Evolutionary conservation across 2,329 filamentous ascomycete genomes (phyloP).

Genomic region (Alternaria rosae): DNA sequence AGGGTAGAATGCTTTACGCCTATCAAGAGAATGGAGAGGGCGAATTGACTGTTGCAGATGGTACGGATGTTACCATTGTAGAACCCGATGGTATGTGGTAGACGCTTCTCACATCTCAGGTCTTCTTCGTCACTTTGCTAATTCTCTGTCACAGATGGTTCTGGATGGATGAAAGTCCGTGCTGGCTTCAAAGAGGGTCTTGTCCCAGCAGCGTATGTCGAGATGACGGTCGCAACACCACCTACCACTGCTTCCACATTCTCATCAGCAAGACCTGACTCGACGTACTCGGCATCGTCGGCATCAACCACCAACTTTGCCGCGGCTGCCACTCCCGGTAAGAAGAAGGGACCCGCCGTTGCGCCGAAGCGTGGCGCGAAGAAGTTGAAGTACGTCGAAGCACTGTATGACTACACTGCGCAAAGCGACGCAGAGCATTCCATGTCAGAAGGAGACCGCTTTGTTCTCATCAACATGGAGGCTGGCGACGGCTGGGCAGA

Average conservation of each 20-base stretch:
- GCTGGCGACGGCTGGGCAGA: slow-evolving; percentile 95
- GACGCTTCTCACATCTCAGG: slow-evolving; percentile 24
- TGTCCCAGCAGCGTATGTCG: slow-evolving; percentile 86
- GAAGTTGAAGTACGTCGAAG: slow-evolving; percentile 92
- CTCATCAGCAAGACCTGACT: slow-evolving; percentile 54
- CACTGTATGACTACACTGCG: slow-evolving; percentile 89
- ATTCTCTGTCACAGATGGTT: slow-evolving; percentile 70
- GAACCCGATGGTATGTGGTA: slow-evolving; percentile 82
- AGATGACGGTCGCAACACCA: slow-evolving; percentile 60
- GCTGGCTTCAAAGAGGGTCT: slow-evolving; percentile 79
- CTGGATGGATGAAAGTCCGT: slow-evolving; percentile 89
- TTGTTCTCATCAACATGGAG: slow-evolving; percentile 88
- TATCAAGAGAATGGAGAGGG: slow-evolving; percentile 84
- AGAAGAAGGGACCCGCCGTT: slow-evolving; percentile 91
- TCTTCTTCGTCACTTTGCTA: slow-evolving; percentile 25
- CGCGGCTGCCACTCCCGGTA: slow-evolving; percentile 53
- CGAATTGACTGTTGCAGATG: slow-evolving; percentile 81
- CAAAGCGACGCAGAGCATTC: slow-evolving; percentile 86
- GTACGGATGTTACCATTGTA: slow-evolving; percentile 76
- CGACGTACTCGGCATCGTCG: slow-evolving; percentile 79
- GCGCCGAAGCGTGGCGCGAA: slow-evolving; percentile 90
- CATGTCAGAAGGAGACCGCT: slow-evolving; percentile 89
- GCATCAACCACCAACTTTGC: slow-evolving; percentile 68
- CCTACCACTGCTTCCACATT: slow-evolving; percentile 44
- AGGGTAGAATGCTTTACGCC: slow-evolving; percentile 86